Percentiles rank a stretch among this genome's conserved stretches.
These are phyloP conservation scores for Urochloa ruziziensis DNA, from an alignment of 176 grass and related monocot species.

Conservation along the genomic window DNA sequence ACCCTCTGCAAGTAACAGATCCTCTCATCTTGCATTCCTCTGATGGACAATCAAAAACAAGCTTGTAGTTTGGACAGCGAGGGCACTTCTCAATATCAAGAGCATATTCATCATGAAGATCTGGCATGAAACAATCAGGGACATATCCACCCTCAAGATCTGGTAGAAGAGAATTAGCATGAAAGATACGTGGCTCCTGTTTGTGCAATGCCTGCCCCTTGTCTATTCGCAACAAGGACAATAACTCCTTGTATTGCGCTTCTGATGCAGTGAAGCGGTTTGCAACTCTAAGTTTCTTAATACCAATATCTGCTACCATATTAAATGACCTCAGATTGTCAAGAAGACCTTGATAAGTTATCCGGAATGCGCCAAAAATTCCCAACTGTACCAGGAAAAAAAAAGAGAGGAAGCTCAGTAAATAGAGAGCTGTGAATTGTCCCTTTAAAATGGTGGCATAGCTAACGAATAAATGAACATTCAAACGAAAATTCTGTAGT, in stretches of 20 bases:
- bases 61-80: slow-evolving; percentile 62
- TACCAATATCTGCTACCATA: slow-evolving; percentile 33
- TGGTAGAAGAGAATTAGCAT: slow-evolving; percentile 44
- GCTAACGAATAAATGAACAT: too few relatives aligned
- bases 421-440: not conserved
- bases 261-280: slow-evolving; percentile 49
- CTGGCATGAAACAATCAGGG: slow-evolving; percentile 39
- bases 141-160: slow-evolving; percentile 50
- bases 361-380: slow-evolving; percentile 48
- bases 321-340: slow-evolving; percentile 70
- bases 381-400: slow-evolving; percentile 59
- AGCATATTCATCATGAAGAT: slow-evolving; percentile 50
- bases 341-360: slow-evolving; percentile 70
- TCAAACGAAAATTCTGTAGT: not conserved
- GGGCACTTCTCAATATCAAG: slow-evolving; percentile 90
- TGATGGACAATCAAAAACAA: slow-evolving; percentile 80
- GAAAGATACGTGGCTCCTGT: slow-evolving; percentile 48
- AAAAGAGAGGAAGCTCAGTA: not conserved
- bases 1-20: slow-evolving; percentile 59
- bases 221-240: slow-evolving; percentile 52
- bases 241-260: slow-evolving; percentile 61
- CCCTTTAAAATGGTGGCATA: not conserved
- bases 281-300: slow-evolving; percentile 69
- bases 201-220: slow-evolving; percentile 28
- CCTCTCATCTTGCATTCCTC: slow-evolving; percentile 47